phyloP scores from a whole-genome alignment of 305 asterid species.

The Fraxinus sp. region DNA sequence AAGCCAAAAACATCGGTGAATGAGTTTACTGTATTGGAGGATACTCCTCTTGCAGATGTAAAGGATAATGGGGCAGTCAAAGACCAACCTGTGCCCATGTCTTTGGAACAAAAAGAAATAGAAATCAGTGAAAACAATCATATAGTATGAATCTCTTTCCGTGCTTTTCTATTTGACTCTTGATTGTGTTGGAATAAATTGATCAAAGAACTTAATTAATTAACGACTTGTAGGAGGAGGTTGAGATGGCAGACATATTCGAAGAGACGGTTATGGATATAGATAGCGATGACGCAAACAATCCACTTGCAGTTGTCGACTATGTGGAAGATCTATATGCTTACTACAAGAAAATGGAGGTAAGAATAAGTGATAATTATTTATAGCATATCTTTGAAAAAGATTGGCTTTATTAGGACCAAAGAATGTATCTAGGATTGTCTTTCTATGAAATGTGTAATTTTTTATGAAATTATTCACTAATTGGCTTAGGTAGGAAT shows the following conservation, averaged over 20 bases:
- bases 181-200: not conserved
- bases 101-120: slow-evolving; percentile 56
- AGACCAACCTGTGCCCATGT: slow-evolving; percentile 75
- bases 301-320: slow-evolving; percentile 69
- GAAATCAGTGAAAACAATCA: slow-evolving; percentile 42
- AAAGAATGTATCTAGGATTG: not conserved
- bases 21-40: slow-evolving; percentile 69
- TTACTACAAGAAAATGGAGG: slow-evolving; percentile 78
- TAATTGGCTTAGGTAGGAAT: not conserved
- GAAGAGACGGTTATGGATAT: slow-evolving; percentile 68
- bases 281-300: slow-evolving; percentile 55
- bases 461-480: not conserved
- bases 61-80: slow-evolving; percentile 45
- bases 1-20: slow-evolving; percentile 58
- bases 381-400: not conserved
- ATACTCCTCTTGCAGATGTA: slow-evolving; percentile 45
- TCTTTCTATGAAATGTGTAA: not conserved
- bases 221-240: slow-evolving; percentile 46
- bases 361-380: slow-evolving; percentile 10
- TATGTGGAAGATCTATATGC: slow-evolving; percentile 71
- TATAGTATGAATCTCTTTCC: slow-evolving; percentile 33
- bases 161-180: not conserved
- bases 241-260: slow-evolving; percentile 89
- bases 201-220: not conserved
- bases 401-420: not conserved